Base-by-base conservation (phyloP, 2,329 filamentous ascomycete genomes). In the Aspergillus transmontanensis region DNA sequence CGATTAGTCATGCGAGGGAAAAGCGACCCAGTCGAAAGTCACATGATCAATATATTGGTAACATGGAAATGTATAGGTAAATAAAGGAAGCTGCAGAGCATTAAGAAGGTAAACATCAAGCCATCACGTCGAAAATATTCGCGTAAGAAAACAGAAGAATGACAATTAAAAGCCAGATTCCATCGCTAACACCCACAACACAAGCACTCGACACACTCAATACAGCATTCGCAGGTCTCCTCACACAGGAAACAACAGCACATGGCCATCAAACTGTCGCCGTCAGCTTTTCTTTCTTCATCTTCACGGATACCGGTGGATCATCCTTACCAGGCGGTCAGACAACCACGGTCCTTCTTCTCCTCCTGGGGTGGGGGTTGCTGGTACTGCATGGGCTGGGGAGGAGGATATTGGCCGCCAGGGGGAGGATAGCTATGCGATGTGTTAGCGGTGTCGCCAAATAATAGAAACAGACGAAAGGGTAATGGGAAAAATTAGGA, bases 241-340 rank as follows among this genome's bases (percentile, higher is more conserved):
- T 61, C 59, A 28, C 64, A 66, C 11, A 66, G 58, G 58, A 61
- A 64, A 39, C 63, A 64, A 34, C 63, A 64, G 63, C 63, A 64
- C 63, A 64, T 57, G 50, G 63, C 60, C 59, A 62, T 61, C 26
- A 64, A 28, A 60, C 63, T 64, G 45, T 11, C 3, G 7, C 4
- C 3, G 51, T 55, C 6, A 39, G 51, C 7, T 19, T 16, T 28
- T 28, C 23, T 7, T 48, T 26, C 21, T 48, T 48, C 11, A 5
- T 57, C 45, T 45, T 7, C 39, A 6, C 39, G 4, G 10, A 32
- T 36, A 34, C 23, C 30, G 54, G 21, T 16, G 16, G 32, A 53
- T 45, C n/a, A 10, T 19, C 2, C 48, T 51, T 39, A 64, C 63
- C 64, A 66, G 34, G 59, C 57, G 21, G 58, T 66, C 4, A 61